phyloP scores from a whole-genome alignment of 2,329 filamentous ascomycete species.

The Ceratocystis diversiconidia region DNA sequence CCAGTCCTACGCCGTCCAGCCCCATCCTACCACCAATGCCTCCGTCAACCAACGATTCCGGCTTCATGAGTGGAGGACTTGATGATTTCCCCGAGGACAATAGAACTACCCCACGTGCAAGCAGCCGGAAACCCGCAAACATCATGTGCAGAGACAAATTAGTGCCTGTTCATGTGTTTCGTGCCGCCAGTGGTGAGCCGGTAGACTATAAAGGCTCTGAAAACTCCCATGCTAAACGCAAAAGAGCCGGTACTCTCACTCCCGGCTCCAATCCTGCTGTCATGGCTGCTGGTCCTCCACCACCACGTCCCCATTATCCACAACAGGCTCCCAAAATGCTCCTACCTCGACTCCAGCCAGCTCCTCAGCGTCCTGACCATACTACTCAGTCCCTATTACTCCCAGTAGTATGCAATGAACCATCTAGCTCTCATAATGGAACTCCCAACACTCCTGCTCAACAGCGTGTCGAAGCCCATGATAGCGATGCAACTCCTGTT shows the following conservation, averaged over 20 bases:
- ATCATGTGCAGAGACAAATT: conserved; percentile 13
- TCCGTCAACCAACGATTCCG: conserved; percentile 56
- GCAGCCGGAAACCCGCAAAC: conserved; percentile 5
- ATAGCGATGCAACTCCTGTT: background rate
- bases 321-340: conserved; percentile 21
- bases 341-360: background rate
- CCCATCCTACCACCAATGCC: conserved; percentile 56
- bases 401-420: background rate
- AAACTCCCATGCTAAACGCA: conserved; percentile 7
- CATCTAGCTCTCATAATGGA: background rate
- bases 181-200: conserved; percentile 9
- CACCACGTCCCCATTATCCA: conserved; percentile 15
- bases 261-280: conserved; percentile 29
- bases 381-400: background rate
- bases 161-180: conserved; percentile 17
- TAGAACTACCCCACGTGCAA: conserved; percentile 11
- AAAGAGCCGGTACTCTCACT: conserved; percentile 19
- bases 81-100: conserved; percentile 46
- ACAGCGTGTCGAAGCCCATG: background rate
- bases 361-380: background rate
- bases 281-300: conserved; percentile 20
- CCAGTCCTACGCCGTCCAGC: conserved; percentile 61
- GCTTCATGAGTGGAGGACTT: conserved; percentile 69
- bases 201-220: conserved; percentile 11
- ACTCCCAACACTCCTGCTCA: background rate